Evolutionary conservation across 345 rosid species (phyloP).

Genomic region (Limnanthes douglasii): DNA sequence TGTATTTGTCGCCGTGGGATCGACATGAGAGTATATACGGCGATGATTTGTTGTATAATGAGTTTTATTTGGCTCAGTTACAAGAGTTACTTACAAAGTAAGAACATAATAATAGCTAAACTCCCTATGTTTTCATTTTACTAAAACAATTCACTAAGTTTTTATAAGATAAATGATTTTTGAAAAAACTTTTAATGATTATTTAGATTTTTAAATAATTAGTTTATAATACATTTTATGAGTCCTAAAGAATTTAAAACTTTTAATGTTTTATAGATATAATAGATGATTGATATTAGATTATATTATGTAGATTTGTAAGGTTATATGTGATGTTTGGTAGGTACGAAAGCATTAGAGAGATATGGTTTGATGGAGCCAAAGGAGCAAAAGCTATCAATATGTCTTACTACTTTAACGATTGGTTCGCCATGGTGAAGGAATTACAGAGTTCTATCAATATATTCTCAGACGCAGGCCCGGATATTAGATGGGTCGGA

Average conservation of each 20-base stretch:
- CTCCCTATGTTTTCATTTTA: too few relatives aligned
- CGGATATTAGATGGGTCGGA: conserved; percentile 61
- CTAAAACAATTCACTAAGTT: too few relatives aligned
- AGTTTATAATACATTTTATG: too few relatives aligned
- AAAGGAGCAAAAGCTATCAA: conserved; percentile 46
- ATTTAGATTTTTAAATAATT: too few relatives aligned
- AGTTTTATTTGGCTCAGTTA: conserved; percentile 54
- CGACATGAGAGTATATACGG: conserved; percentile 53
- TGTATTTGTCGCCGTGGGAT: conserved; percentile 74
- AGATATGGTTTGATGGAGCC: conserved; percentile 78
- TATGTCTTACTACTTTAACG: conserved; percentile 45
- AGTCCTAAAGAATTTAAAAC: too few relatives aligned
- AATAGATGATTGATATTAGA: background rate
- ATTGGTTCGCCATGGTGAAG: conserved; percentile 69
- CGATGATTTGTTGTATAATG: conserved; percentile 40
- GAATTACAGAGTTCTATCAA: conserved; percentile 59
- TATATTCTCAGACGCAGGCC: conserved; percentile 66
- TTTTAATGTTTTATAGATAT: too few relatives aligned
- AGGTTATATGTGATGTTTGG: background rate
- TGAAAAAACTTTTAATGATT: too few relatives aligned
- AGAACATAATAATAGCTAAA: background rate
- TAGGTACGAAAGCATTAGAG: conserved; percentile 42
- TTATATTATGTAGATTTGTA: background rate
- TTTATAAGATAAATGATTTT: too few relatives aligned
- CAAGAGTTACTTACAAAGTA: conserved; percentile 48